phyloP scores from a whole-genome alignment of 805 yeast species.

The Blastobotrys muscicola region DNA sequence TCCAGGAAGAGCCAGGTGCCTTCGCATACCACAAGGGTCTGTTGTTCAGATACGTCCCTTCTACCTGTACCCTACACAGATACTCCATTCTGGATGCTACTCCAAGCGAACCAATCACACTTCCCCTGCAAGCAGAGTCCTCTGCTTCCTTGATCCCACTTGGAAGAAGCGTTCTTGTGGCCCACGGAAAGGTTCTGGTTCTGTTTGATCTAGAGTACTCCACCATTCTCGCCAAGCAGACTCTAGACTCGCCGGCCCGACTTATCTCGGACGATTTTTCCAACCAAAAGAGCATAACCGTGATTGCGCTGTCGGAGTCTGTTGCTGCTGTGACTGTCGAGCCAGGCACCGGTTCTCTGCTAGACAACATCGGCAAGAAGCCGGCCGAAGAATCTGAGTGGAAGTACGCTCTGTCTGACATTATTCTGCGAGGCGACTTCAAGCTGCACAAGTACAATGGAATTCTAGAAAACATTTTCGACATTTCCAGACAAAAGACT shows the following conservation, averaged over 20 bases:
- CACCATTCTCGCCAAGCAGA: background rate
- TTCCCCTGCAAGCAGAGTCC: too few relatives aligned
- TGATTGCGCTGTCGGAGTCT: conserved; percentile 6
- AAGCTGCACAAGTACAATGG: conserved; percentile 8
- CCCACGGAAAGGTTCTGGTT: background rate
- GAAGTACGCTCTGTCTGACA: conserved; percentile 12
- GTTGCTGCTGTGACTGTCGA: conserved; percentile 35
- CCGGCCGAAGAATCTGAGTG: conserved; percentile 9
- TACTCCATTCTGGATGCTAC: conserved; percentile 12
- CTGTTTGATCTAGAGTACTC: background rate
- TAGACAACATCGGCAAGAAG: conserved; percentile 57
- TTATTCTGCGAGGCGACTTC: conserved; percentile 11
- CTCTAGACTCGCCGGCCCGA: background rate
- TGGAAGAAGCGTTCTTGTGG: background rate
- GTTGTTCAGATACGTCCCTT: conserved; percentile 9
- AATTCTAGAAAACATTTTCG: conserved; percentile 15
- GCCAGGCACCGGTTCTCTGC: conserved; percentile 57
- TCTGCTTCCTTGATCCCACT: too few relatives aligned
- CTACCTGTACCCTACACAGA: conserved; percentile 11
- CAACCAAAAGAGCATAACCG: background rate
- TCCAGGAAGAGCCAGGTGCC: conserved; percentile 5
- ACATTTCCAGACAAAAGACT: conserved; percentile 18
- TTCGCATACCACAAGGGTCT: conserved; percentile 11
- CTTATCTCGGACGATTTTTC: background rate
- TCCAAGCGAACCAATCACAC: too few relatives aligned